A percentile compares a stretch with the other conserved stretches of the same genome.
Evolutionary conservation across 2,329 filamentous ascomycete genomes (phyloP).

Genomic region (Colletotrichum acutatum): DNA sequence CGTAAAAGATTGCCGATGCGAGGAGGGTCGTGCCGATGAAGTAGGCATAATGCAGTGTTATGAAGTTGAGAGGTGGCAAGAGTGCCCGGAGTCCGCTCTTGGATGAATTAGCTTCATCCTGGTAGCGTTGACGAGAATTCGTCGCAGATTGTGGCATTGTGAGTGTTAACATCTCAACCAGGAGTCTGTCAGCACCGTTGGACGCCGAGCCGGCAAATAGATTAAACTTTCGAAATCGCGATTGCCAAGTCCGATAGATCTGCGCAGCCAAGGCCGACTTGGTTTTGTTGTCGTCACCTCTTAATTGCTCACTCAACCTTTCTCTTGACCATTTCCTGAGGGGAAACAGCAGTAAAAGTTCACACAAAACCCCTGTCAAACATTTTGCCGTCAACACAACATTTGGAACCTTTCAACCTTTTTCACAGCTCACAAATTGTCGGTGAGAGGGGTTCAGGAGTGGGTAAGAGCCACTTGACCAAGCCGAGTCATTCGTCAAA

Average conservation of each 20-base stretch:
- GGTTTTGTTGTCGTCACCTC: no score
- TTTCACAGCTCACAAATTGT: constrained; percentile 11
- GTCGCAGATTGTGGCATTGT: not conserved
- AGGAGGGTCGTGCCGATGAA: constrained; percentile 68
- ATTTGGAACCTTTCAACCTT: not conserved
- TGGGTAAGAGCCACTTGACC: not conserved
- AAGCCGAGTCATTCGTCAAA: constrained; percentile 29
- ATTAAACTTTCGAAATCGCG: not conserved
- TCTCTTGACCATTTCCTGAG: not conserved
- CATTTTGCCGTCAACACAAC: not conserved
- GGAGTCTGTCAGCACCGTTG: not conserved
- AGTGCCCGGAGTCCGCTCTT: not conserved
- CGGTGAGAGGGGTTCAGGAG: constrained; percentile 13
- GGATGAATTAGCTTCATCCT: not conserved
- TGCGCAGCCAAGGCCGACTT: not conserved
- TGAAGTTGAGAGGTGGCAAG: constrained; percentile 64
- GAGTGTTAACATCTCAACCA: not conserved
- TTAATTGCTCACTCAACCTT: not conserved
- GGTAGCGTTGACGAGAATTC: not conserved
- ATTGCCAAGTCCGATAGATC: not conserved
- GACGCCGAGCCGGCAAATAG: not conserved
- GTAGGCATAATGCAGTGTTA: constrained; percentile 75
- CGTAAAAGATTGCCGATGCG: constrained; percentile 71
- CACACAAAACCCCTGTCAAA: not conserved
- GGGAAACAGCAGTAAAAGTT: not conserved